These are phyloP conservation scores for Theobroma cacao DNA, from an alignment of 345 rosid species.

Conservation along the genomic window DNA sequence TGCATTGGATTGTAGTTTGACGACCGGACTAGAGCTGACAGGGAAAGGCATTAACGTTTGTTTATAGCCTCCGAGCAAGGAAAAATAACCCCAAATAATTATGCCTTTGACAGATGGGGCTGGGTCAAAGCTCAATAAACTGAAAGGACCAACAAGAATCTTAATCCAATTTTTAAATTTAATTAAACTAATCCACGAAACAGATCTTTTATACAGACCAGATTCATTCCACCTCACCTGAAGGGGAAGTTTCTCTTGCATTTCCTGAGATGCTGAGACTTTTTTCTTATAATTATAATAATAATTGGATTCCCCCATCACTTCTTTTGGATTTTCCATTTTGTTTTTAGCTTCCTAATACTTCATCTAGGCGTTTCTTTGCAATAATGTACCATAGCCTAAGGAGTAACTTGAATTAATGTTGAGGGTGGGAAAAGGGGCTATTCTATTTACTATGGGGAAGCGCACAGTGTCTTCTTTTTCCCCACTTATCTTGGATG, in stretches of 20 bases:
- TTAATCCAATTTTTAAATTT: neutral
- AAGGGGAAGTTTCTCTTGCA: neutral
- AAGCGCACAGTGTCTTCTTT: neutral
- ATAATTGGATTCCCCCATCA: neutral
- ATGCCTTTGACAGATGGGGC: neutral
- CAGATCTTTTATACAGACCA: neutral
- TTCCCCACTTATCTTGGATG: neutral
- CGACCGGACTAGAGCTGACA: neutral
- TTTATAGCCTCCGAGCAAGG: constrained; percentile 7
- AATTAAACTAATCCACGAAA: neutral
- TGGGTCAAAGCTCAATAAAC: neutral
- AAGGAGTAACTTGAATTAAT: neutral
- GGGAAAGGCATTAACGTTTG: neutral
- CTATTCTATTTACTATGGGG: neutral
- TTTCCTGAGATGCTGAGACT: neutral
- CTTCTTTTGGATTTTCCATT: neutral
- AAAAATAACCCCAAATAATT: neutral
- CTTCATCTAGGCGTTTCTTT: neutral
- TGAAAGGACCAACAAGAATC: neutral
- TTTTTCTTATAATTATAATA: neutral
- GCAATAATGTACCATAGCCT: neutral
- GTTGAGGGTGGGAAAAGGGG: neutral
- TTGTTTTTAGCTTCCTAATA: neutral
- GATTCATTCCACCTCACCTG: neutral
- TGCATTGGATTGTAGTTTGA: neutral